Percentiles rank a stretch among this genome's conserved stretches.
phyloP scores from a whole-genome alignment of 495 filamentous ascomycete species.

The Lophiostoma macrostomum region DNA sequence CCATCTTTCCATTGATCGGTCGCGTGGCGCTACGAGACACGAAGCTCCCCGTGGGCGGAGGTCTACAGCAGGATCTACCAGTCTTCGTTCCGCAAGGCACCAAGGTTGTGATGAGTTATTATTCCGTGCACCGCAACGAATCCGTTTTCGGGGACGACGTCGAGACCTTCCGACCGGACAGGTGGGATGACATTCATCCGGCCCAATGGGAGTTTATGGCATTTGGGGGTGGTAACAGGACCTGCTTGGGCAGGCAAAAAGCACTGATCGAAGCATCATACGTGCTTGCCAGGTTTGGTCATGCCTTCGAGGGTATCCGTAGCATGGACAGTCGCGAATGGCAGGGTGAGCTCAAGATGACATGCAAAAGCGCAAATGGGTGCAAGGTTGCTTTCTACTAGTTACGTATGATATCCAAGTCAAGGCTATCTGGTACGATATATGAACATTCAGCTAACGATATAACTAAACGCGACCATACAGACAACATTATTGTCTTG shows the following conservation, averaged over 20 bases:
- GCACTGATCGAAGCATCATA: slow-evolving; percentile 18
- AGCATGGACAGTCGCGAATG: slow-evolving; percentile 1
- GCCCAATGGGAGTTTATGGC: background rate
- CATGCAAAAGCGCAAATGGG: slow-evolving; percentile 29
- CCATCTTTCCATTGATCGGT: slow-evolving; percentile 5
- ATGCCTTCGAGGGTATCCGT: background rate
- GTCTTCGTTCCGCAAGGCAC: slow-evolving; percentile 4
- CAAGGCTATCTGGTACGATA: no score
- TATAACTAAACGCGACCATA: no score
- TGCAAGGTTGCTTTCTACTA: slow-evolving; percentile 12
- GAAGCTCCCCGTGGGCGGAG: slow-evolving; percentile 6
- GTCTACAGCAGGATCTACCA: background rate
- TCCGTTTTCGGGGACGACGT: slow-evolving; percentile 1
- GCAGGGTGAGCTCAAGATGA: slow-evolving; percentile 28
- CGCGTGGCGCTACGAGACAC: slow-evolving; percentile 1
- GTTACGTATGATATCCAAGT: no score
- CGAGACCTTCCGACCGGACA: background rate
- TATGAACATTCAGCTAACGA: no score
- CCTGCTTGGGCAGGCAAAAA: slow-evolving; percentile 27
- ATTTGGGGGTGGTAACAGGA: slow-evolving; percentile 4
- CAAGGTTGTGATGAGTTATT: slow-evolving; percentile 1
- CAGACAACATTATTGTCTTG: no score
- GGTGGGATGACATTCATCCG: background rate
- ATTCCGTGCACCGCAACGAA: background rate
- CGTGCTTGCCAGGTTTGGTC: slow-evolving; percentile 16